Evolutionary conservation across 1,139 yeast genomes (phyloP).

Genomic region (Blastobotrys arbuscula): DNA sequence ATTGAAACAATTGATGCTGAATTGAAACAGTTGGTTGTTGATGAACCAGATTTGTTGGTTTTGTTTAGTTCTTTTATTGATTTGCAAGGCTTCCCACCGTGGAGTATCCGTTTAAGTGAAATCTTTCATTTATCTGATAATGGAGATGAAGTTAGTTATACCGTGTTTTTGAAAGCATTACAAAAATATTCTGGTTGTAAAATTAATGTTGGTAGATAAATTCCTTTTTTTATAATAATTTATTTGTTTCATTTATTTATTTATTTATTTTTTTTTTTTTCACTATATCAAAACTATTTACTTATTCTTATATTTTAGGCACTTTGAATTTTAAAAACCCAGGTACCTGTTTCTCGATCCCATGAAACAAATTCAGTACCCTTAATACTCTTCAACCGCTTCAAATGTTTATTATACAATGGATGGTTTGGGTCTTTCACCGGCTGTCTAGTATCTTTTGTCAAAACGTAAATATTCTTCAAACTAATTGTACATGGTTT

Average conservation of each 20-base stretch:
- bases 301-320: neutral
- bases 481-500: conserved; percentile 67
- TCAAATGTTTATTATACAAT: conserved; percentile 61
- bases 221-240: neutral
- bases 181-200: conserved; percentile 75
- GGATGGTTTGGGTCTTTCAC: conserved; percentile 76
- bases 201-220: conserved; percentile 77
- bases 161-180: conserved; percentile 79
- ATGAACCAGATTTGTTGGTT: conserved; percentile 84
- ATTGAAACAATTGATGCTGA: conserved; percentile 72
- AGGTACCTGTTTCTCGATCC: conserved; percentile 74
- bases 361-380: conserved; percentile 65
- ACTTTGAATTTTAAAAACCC: conserved; percentile 55
- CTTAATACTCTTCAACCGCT: conserved; percentile 55
- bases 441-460: conserved; percentile 66
- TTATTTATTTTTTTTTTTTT: neutral
- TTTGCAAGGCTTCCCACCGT: conserved; percentile 94
- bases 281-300: neutral
- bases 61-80: conserved; percentile 82
- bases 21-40: conserved; percentile 68
- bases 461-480: conserved; percentile 71
- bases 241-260: neutral
- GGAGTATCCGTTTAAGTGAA: conserved; percentile 91
- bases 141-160: conserved; percentile 66
- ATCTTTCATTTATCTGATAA: conserved; percentile 89